A percentile compares a stretch with the other conserved stretches of the same genome.
These are phyloP conservation scores for Pythium pyrilobum DNA, from an alignment of 352 stramenopile genomes.

Conservation along the genomic window DNA sequence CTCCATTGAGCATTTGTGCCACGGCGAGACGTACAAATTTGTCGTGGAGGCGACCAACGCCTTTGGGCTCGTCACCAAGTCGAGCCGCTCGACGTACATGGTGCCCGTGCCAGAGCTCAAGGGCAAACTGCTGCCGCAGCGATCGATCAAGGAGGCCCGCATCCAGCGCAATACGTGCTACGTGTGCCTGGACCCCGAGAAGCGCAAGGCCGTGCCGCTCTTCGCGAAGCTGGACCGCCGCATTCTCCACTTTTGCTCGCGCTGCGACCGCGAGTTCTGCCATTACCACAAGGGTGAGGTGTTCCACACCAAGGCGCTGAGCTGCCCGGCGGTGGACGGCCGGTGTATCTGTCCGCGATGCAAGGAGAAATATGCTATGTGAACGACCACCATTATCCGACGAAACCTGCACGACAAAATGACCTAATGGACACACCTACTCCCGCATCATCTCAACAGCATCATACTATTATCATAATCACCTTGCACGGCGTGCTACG, in stretches of 20 bases:
- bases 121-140: slow-evolving; percentile 44
- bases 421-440: no score
- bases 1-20: slow-evolving; percentile 49
- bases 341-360: slow-evolving; percentile 70
- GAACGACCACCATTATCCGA: background rate
- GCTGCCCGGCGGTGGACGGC: slow-evolving; percentile 72
- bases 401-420: no score
- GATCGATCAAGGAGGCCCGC: slow-evolving; percentile 28
- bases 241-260: slow-evolving; percentile 79
- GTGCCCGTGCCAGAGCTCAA: slow-evolving; percentile 72
- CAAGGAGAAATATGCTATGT: slow-evolving; percentile 33
- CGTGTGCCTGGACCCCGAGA: slow-evolving; percentile 54
- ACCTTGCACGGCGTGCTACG: no score
- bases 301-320: slow-evolving; percentile 71
- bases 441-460: no score
- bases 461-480: no score
- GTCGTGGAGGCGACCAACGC: slow-evolving; percentile 77
- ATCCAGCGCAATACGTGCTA: slow-evolving; percentile 68
- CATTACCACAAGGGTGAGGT: slow-evolving; percentile 81
- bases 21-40: slow-evolving; percentile 84
- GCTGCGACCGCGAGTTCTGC: slow-evolving; percentile 79
- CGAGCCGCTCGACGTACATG: slow-evolving; percentile 83
- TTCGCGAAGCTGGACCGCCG: slow-evolving; percentile 53
- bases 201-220: slow-evolving; percentile 67
- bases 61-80: slow-evolving; percentile 70